Conservation (phyloP, 805 yeast genomes). For the Hyphopichia homilentoma region DNA sequence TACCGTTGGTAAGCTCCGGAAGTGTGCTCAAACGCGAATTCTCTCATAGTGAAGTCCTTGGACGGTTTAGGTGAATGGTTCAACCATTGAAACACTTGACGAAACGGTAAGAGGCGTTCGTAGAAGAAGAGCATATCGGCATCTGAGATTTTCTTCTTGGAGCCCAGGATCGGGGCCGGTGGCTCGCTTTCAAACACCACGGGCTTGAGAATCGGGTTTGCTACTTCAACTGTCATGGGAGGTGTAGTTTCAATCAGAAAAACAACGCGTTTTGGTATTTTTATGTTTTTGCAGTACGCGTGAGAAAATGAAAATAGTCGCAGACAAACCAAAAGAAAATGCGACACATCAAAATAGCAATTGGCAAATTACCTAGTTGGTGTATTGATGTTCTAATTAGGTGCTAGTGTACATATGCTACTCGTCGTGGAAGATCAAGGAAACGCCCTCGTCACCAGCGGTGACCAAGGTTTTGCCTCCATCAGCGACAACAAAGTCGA, state of each 20-base stretch:
- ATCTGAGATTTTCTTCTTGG: conserved; percentile 43
- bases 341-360: too few species aligned
- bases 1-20: conserved; percentile 90
- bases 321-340: too few species aligned
- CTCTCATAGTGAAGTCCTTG: conserved; percentile 80
- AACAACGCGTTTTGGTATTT: too few species aligned
- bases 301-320: too few species aligned
- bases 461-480: conserved; percentile 71
- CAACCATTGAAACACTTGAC: conserved; percentile 80
- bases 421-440: conserved; percentile 54
- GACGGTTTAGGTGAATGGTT: conserved; percentile 78
- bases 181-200: too few species aligned
- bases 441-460: conserved; percentile 97
- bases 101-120: conserved; percentile 69
- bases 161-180: too few species aligned
- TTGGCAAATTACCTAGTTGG: too few species aligned
- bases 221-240: conserved; percentile 7
- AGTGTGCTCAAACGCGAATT: conserved; percentile 86
- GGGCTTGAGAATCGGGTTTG: too few species aligned
- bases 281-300: too few species aligned
- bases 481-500: conserved; percentile 73
- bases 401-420: too few species aligned
- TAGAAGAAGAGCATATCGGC: conserved; percentile 74
- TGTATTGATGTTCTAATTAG: too few species aligned
- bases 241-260: too few species aligned